These are phyloP conservation scores for Olyra latifolia DNA, from an alignment of 176 grass and related monocot genomes.

Conservation along the genomic window DNA sequence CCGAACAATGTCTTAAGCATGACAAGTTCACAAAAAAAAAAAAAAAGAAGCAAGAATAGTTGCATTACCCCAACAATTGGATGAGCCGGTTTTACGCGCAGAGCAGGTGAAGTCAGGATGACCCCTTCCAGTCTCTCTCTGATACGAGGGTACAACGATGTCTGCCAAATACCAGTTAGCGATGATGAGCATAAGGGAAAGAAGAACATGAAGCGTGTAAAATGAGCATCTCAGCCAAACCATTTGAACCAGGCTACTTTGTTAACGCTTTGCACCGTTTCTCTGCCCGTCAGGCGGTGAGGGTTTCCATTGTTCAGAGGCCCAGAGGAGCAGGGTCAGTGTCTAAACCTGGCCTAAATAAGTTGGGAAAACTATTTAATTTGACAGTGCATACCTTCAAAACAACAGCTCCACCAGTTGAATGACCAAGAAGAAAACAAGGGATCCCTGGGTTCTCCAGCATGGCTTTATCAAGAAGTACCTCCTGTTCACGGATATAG, in stretches of 20 bases:
- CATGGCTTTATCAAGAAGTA: conserved; percentile 76
- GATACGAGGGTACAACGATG: conserved; percentile 74
- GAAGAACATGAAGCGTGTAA: conserved; percentile 19
- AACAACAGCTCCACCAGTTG: conserved; percentile 91
- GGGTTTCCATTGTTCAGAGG: conserved; percentile 48
- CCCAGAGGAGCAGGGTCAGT: conserved; percentile 63
- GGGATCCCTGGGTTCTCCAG: conserved; percentile 70
- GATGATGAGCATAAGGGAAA: conserved; percentile 26
- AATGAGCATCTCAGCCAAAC: conserved; percentile 49
- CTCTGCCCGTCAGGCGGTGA: conserved; percentile 41
- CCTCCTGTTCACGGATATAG: conserved; percentile 45
- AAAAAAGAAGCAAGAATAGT: background rate
- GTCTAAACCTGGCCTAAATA: conserved; percentile 49
- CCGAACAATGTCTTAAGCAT: too few relatives aligned
- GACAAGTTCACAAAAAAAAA: background rate
- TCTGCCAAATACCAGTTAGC: conserved; percentile 48
- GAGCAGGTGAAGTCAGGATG: conserved; percentile 89
- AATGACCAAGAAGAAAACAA: conserved; percentile 96
- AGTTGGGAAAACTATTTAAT: background rate
- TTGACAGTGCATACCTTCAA: conserved; percentile 64
- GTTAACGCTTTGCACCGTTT: conserved; percentile 60
- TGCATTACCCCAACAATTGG: conserved; percentile 88
- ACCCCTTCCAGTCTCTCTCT: conserved; percentile 74
- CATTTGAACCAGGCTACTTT: conserved; percentile 49
- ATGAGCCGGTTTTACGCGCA: conserved; percentile 95